A percentile compares a stretch with the other conserved stretches of the same genome.
Evolutionary conservation across 2,329 filamentous ascomycete species (phyloP).

Genomic region (Alternaria viburni): DNA sequence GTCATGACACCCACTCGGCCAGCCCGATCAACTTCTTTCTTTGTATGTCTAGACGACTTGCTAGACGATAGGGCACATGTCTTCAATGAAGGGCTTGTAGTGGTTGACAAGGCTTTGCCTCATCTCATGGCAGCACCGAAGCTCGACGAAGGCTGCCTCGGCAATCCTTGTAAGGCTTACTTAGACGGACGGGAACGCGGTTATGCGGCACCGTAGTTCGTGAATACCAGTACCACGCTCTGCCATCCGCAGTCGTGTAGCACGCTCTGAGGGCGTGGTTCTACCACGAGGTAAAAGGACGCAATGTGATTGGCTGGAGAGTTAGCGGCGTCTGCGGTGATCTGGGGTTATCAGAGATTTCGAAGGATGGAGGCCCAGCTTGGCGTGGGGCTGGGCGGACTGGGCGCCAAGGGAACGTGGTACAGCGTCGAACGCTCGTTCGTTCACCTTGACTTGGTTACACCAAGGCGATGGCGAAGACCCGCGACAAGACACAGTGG

Average conservation of each 20-base stretch:
- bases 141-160: conserved; percentile 1
- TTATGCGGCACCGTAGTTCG: conserved; percentile 1
- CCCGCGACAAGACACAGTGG: background rate
- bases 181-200: background rate
- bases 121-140: background rate
- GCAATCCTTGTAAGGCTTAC: conserved; percentile 7
- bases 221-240: background rate
- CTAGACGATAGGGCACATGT: background rate
- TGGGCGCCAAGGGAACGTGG: conserved; percentile 9
- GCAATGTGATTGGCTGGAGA: background rate
- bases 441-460: background rate
- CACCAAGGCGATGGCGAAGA: conserved; percentile 1
- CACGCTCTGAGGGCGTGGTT: background rate
- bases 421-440: background rate
- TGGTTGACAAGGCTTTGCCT: background rate
- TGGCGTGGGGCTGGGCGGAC: conserved; percentile 2
- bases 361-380: background rate
- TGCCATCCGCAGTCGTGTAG: background rate
- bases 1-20: background rate
- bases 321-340: background rate
- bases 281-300: background rate
- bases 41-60: background rate
- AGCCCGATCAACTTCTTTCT: background rate
- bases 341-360: conserved; percentile 10
- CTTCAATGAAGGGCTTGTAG: background rate